Base-by-base conservation (phyloP, 164 flowering plant species). In the Dillenia turbinata region DNA sequence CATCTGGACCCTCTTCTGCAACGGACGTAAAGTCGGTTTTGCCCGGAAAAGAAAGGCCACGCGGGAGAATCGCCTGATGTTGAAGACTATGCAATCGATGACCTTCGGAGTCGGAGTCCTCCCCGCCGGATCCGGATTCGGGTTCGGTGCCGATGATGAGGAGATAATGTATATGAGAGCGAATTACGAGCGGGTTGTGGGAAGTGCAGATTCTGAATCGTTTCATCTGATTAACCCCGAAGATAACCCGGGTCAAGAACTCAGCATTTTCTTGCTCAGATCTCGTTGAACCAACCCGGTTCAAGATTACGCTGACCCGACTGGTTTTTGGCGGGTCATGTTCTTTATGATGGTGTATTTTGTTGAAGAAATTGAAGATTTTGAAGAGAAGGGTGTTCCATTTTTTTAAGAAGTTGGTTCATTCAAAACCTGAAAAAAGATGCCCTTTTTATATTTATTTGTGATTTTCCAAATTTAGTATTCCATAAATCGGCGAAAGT, bases 141-240 rank as follows among this genome's bases (percentile, higher is more conserved):
- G 26, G 66, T 10, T 43, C 70, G 52, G 72, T 43, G 14, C 22
- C 45, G 73, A 69, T 47, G 72, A 58, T 0, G 78, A 59, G 10
- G 93, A 83, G 75, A 9, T 85, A 6, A 79, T 88, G 78, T 93
- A 93, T 62, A 87, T 93, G 87, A 75, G 98, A 47, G 96, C 92
- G 0, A 85, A 83, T 51, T 90, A 81, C 51, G 92, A 89, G 69
- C 84, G 85, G 59, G 82, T 87, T 26, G 77, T 85, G 54, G 95
- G 95, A 8, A 74, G 77, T 60, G 59, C 80, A 9, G 88, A 89
- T 65, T 83, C 88, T 14, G 97, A 87, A 75, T 83, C 96, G 14
- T 93, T 81, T 68, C 92, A 90, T 69, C 74, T 93, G 12, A 75
- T 93, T 49, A 85, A 79, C 72, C 88, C 92, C 7, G 95, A 81